Percentiles rank a stretch among this genome's conserved stretches.
phyloP scores from a whole-genome alignment of 441 rosid genomes.

The Rhodomyrtus psidioides region DNA sequence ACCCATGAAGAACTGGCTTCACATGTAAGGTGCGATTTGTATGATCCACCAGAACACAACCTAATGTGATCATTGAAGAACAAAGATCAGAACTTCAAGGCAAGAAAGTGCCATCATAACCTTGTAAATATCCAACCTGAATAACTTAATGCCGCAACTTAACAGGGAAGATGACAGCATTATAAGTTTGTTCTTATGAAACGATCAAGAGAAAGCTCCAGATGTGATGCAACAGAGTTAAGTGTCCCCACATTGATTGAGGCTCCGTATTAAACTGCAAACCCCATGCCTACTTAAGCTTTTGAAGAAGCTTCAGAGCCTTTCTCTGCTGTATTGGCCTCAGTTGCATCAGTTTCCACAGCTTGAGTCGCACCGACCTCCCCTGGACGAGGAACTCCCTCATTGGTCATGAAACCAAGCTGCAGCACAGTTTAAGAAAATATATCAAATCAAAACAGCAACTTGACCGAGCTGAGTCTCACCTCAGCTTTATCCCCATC shows the following conservation, averaged over 20 bases:
- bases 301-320: too few relatives aligned
- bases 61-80: background rate
- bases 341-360: too few relatives aligned
- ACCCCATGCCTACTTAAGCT: too few relatives aligned
- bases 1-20: background rate
- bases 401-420: constrained; percentile 8
- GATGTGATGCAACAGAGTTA: constrained; percentile 4
- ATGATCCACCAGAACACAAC: background rate
- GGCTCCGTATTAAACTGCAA: background rate
- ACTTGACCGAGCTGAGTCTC: background rate
- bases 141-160: background rate
- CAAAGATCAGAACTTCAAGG: background rate
- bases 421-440: background rate
- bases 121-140: background rate
- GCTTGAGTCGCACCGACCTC: background rate
- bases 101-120: background rate
- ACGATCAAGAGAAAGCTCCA: background rate
- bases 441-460: background rate
- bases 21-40: too few relatives aligned
- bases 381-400: constrained; percentile 9
- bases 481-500: background rate
- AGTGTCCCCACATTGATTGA: background rate
- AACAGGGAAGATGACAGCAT: constrained; percentile 13
- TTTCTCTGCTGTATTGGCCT: too few relatives aligned
- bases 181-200: background rate